Base-by-base conservation (phyloP, 163 green algal species). In the Prototheca wickerhamii region DNA sequence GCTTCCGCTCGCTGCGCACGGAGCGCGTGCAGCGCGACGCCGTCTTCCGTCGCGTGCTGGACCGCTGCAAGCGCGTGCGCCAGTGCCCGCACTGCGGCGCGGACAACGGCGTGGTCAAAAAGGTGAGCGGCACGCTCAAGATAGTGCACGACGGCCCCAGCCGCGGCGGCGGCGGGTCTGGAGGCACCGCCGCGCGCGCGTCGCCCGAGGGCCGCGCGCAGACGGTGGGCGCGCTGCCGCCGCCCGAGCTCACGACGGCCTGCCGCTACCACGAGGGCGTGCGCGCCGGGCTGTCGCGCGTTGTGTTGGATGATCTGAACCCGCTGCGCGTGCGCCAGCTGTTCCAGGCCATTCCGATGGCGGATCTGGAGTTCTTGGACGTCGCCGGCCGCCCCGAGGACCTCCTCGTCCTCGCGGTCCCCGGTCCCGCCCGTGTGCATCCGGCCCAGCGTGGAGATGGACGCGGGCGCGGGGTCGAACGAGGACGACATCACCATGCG, bases 401-500 rank as follows among this genome's bases (percentile, higher is more conserved):
- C 67, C 77, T 97, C 58, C 71, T 98, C 12, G 74, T 96, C 56
- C 91, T 76, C 0, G 70, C 87, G 59, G 46, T 99, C 15, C 79
- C 90, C 0, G n/a, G 93, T 99, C 57, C 93, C 93, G 1, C 93
- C 93, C 2, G 91, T 98, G 31, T 89, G 82, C 77, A 98, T 99
- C 76, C 77, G 93, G 7, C 93, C 93, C 25, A 88, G 68, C 20
- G 91, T 99, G 58, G 93, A 98, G 69, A 95, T 98, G 92, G 93
- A 98, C 64, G 68, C 49, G 32, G 84, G 83, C 2, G 71, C 68
- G 20, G 86, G 87, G 12, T 92, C 71, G 57, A 99, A 98, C 68
- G 93, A 99, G 84, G 93, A 99, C 68, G 93, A 99, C 82, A 89
- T 97, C 69, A 96, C 90, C 25, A 91, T 98, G 76, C 96, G 95